Conservation (phyloP, 768 basidiomycete species). For the Phlebiopsis gigantea region DNA sequence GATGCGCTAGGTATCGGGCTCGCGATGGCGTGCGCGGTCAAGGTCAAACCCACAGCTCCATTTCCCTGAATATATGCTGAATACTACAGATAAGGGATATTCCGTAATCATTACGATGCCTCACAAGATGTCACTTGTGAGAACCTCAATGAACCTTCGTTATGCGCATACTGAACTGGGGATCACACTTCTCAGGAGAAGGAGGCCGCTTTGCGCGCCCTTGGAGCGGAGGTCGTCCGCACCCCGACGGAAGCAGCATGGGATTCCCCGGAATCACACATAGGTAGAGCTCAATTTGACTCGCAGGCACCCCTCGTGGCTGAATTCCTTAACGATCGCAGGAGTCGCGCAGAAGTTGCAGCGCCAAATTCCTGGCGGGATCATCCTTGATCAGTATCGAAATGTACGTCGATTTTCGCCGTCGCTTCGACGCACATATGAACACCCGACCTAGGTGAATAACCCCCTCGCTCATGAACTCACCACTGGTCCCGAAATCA, state of each 20-base stretch:
- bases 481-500: constrained; percentile 89
- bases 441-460: constrained; percentile 43
- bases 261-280: constrained; percentile 87
- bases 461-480: constrained; percentile 91
- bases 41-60: constrained; percentile 43
- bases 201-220: constrained; percentile 82
- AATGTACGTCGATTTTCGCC: constrained; percentile 45
- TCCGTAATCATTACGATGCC: constrained; percentile 87
- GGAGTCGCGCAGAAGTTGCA: constrained; percentile 80
- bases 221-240: constrained; percentile 92
- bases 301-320: constrained; percentile 51
- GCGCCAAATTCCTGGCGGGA: constrained; percentile 71
- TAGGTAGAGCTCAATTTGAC: constrained; percentile 58
- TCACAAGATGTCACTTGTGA: constrained; percentile 87
- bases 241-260: constrained; percentile 88
- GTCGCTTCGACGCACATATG: constrained; percentile 4
- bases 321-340: constrained; percentile 83
- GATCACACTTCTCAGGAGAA: constrained; percentile 57
- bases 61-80: constrained; percentile 42
- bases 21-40: constrained; percentile 89
- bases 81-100: constrained; percentile 88
- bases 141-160: constrained; percentile 16
- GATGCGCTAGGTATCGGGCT: constrained; percentile 73
- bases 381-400: constrained; percentile 91
- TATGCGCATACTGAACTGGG: neutral